Evolutionary conservation across 495 filamentous ascomycete species (phyloP), one percentile per base, ranked within the genome.

Genomic region (Aspergillus taichungensis): DNA sequence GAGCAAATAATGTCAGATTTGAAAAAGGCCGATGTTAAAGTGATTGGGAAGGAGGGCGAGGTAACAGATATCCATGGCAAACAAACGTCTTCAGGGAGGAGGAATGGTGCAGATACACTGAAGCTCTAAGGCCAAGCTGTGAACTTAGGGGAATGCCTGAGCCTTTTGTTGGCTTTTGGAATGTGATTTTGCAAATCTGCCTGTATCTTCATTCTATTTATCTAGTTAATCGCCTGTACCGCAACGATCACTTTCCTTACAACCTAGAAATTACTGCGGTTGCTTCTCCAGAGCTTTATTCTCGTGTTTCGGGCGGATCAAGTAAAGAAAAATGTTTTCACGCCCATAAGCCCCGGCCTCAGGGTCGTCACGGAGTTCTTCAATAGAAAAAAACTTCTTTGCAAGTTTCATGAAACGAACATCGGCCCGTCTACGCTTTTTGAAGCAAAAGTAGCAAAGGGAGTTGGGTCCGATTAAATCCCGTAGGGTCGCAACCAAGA

Each of bases 391-490:
- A 34, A 65, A 55, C 61, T 83, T 87, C 55, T 67, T 78, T 8
- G 81, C 79, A 49, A 68, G 68, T 64, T 80, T 85, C 56, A 87
- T 73, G 52, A 87, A 86, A 43, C 80, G 77, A 60, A 82, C 67
- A 54, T 89, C 85, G 40, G 83, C 85, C 47, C 82, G 74, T 52
- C 92, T 77, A 49, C 92, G 74, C 65, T 83, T 88, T 68, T 94
- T 96, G 68, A 86, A 95, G 67, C 91, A 97, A 69, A 98, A 98
- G 64, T 87, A 96, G 54, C 90, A 81, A 4, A 85, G 70, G 1
- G 87, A 75, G 10, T 70, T 53, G 2, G 76, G 67, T 12, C 71
- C 72, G 33, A 85, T 54, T 44, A 86, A 66, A 36, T 78, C 74
- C 44, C 74, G 62, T 51, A 98, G 61, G n/a, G 92, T 96, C 49